Conservation (phyloP, 345 rosid species). For the Jatropha curcas region DNA sequence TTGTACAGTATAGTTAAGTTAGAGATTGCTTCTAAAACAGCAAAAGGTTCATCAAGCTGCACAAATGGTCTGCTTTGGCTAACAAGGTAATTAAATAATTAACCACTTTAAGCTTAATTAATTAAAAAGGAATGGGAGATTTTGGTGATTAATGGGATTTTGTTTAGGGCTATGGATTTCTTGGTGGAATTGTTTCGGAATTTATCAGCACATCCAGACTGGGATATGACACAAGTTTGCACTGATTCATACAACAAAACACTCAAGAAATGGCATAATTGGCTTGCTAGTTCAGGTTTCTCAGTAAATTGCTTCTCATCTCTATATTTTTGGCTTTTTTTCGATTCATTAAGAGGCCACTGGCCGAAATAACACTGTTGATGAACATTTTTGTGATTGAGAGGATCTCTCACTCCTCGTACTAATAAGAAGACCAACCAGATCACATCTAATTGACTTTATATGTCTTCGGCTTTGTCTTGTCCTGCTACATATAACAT, state of each 20-base stretch:
- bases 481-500: no score
- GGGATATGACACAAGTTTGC: conserved; percentile 32
- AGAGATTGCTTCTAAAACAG: conserved; percentile 22
- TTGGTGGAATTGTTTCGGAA: conserved; percentile 22
- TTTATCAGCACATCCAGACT: conserved; percentile 21
- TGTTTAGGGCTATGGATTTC: conserved; percentile 27
- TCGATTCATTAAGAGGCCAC: no score
- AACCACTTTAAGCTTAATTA: no score
- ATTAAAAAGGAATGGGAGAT: no score
- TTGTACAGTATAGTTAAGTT: conserved; percentile 9
- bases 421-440: no score
- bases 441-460: no score
- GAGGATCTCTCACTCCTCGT: no score
- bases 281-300: conserved; percentile 31
- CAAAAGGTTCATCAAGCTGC: conserved; percentile 24
- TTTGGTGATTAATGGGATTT: no score
- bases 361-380: no score
- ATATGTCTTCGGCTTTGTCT: no score
- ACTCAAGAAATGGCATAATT: conserved; percentile 26
- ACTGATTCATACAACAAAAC: conserved; percentile 21
- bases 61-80: conserved; percentile 29
- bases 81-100: conserved; percentile 20
- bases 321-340: no score
- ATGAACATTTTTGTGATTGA: no score
- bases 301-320: neutral